These are phyloP conservation scores for bread wheat (Triticum aestivum) DNA, from an alignment of 176 grass and related monocot genomes.

Conservation along the genomic window DNA sequence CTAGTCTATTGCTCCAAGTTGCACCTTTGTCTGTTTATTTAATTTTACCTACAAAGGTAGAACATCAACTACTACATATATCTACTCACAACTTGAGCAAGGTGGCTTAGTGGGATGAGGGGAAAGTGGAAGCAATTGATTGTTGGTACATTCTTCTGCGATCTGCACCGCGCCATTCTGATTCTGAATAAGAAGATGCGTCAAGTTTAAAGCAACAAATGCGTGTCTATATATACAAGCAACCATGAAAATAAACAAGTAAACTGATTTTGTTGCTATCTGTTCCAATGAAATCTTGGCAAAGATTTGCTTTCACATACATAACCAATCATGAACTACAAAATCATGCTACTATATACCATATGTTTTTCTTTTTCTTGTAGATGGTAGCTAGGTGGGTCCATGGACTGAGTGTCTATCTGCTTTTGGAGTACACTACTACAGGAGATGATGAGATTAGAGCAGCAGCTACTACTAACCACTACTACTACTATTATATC, in stretches of 20 bases:
- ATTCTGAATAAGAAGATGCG: not conserved
- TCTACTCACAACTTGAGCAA: slow-evolving; percentile 1
- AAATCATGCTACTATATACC: not conserved
- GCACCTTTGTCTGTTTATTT: not conserved
- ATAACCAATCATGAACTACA: not conserved
- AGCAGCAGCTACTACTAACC: not conserved
- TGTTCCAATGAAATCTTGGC: not conserved
- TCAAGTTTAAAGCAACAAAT: not conserved
- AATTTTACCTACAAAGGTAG: slow-evolving; percentile 8
- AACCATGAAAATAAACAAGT: not conserved
- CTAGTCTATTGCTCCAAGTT: slow-evolving; percentile 23
- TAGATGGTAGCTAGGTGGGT: not conserved
- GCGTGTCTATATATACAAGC: slow-evolving; percentile 1
- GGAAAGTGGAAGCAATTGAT: slow-evolving; percentile 9
- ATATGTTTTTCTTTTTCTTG: not conserved
- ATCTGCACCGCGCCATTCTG: not conserved
- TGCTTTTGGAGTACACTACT: slow-evolving; percentile 14
- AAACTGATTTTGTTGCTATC: not conserved
- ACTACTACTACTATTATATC: not conserved
- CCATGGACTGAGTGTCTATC: not conserved
- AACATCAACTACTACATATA: not conserved
- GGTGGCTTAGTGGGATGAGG: not conserved
- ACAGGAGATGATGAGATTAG: not conserved
- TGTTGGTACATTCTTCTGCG: not conserved
- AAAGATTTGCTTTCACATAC: not conserved